Conservation (phyloP, 1,139 yeast genomes). For the Meyerozyma elateridarum region DNA sequence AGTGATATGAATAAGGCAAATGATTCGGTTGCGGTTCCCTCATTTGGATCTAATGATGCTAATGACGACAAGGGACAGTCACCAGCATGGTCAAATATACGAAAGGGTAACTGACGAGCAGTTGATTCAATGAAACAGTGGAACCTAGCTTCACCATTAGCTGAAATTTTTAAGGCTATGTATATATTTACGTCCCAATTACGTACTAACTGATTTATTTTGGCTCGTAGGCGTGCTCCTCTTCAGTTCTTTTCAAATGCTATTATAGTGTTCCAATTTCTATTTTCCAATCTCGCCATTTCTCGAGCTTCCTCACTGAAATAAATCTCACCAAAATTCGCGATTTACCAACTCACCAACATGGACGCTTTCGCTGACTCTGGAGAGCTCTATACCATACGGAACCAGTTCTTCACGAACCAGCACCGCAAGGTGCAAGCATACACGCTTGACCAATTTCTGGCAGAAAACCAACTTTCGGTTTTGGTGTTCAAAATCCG, state of each 20-base stretch:
- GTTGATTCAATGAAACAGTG: constrained; percentile 5
- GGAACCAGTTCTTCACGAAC: constrained; percentile 45
- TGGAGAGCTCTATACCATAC: constrained; percentile 36
- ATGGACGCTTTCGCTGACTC: constrained; percentile 41
- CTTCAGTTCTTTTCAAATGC: too few species aligned
- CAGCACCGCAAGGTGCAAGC: constrained; percentile 38
- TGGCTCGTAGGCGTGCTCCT: too few species aligned
- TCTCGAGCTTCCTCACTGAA: too few species aligned
- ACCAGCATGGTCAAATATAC: background rate
- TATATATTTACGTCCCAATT: background rate
- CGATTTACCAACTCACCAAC: constrained; percentile 9
- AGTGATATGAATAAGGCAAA: too few species aligned
- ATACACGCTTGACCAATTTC: constrained; percentile 30
- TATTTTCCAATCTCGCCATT: too few species aligned
- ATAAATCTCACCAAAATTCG: too few species aligned
- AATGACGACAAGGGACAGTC: background rate
- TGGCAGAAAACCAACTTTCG: constrained; percentile 32
- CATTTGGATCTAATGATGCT: background rate
- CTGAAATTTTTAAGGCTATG: background rate
- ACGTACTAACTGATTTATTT: too few species aligned
- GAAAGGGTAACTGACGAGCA: constrained; percentile 4
- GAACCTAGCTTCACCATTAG: background rate
- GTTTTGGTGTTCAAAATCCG: constrained; percentile 42
- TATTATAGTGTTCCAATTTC: too few species aligned
- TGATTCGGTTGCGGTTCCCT: too few species aligned